These are phyloP conservation scores for Clonostachys solani DNA, from an alignment of 2,329 filamentous ascomycete species.

Conservation along the genomic window DNA sequence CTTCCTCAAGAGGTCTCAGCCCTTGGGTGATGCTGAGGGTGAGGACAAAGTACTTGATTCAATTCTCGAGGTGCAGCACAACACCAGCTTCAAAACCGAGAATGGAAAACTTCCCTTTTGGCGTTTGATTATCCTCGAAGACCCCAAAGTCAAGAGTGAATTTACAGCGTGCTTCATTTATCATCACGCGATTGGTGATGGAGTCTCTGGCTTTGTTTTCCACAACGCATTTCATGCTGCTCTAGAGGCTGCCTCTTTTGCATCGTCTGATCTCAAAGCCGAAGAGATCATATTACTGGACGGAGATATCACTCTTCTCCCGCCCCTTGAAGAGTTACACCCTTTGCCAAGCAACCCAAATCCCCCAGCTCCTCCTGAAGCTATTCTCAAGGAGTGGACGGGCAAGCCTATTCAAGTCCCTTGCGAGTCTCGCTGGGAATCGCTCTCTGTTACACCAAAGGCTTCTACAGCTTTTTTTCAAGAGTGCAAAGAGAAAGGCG, in stretches of 20 bases:
- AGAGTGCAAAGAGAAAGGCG: slow-evolving; percentile 6
- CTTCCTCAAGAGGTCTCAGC: slow-evolving; percentile 20
- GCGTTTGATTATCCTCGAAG: slow-evolving; percentile 31
- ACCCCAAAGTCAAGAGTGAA: slow-evolving; percentile 8
- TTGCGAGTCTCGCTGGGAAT: slow-evolving; percentile 7
- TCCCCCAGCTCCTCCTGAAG: slow-evolving; percentile 21
- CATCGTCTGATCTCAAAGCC: neutral
- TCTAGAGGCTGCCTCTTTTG: slow-evolving; percentile 14
- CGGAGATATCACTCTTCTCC: slow-evolving; percentile 20
- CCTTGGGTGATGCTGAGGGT: slow-evolving; percentile 6
- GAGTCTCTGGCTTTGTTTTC: slow-evolving; percentile 36
- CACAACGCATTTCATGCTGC: slow-evolving; percentile 32
- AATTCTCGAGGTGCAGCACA: slow-evolving; percentile 32
- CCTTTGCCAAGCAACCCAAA: slow-evolving; percentile 24
- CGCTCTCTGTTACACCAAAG: slow-evolving; percentile 5
- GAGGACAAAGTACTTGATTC: slow-evolving; percentile 31
- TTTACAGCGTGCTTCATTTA: slow-evolving; percentile 40
- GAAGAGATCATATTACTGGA: neutral
- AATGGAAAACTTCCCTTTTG: slow-evolving; percentile 31
- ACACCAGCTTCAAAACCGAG: slow-evolving; percentile 21
- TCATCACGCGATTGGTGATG: slow-evolving; percentile 43
- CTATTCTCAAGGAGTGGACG: slow-evolving; percentile 27
- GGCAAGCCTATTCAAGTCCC: slow-evolving; percentile 23
- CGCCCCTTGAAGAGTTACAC: slow-evolving; percentile 32
- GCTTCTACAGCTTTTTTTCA: slow-evolving; percentile 4